A percentile compares a stretch with the other conserved stretches of the same genome.
Evolutionary conservation across 1,284 basidiomycete genomes (phyloP).

Genomic region (Ganoderma sinense): DNA sequence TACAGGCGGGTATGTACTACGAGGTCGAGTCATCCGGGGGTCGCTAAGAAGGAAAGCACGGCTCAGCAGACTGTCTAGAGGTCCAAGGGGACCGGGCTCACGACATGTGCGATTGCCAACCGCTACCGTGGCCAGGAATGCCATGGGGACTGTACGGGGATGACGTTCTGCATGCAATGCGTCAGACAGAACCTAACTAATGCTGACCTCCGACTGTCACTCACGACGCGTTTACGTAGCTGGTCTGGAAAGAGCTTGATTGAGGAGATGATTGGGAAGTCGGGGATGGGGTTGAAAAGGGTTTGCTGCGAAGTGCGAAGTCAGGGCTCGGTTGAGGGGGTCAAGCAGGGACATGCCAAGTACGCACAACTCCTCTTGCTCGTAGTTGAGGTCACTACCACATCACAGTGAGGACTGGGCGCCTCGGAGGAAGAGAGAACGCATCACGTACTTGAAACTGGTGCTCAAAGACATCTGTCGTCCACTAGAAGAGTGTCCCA

Average conservation of each 20-base stretch:
- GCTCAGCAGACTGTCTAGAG: not conserved
- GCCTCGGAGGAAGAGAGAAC: not conserved
- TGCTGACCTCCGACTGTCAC: not conserved
- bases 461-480: slow-evolving; percentile 1
- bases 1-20: slow-evolving; percentile 8
- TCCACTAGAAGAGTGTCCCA: not conserved
- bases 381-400: slow-evolving; percentile 2
- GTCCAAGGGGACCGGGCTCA: not conserved
- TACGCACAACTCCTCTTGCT: slow-evolving; percentile 11
- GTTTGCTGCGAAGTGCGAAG: not conserved
- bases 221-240: slow-evolving; percentile 13
- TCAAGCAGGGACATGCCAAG: not conserved
- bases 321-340: slow-evolving; percentile 1
- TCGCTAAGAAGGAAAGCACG: not conserved
- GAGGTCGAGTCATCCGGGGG: slow-evolving; percentile 6
- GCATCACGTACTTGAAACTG: slow-evolving; percentile 8
- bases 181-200: not conserved
- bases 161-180: slow-evolving; percentile 3
- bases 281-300: slow-evolving; percentile 3
- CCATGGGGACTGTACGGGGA: slow-evolving; percentile 11
- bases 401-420: not conserved
- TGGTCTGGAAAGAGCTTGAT: not conserved
- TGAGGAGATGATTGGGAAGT: slow-evolving; percentile 13
- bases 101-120: slow-evolving; percentile 12
- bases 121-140: not conserved